Evolutionary conservation across 2,329 filamentous ascomycete species (phyloP).

Genomic region (Apiospora saccharicola): DNA sequence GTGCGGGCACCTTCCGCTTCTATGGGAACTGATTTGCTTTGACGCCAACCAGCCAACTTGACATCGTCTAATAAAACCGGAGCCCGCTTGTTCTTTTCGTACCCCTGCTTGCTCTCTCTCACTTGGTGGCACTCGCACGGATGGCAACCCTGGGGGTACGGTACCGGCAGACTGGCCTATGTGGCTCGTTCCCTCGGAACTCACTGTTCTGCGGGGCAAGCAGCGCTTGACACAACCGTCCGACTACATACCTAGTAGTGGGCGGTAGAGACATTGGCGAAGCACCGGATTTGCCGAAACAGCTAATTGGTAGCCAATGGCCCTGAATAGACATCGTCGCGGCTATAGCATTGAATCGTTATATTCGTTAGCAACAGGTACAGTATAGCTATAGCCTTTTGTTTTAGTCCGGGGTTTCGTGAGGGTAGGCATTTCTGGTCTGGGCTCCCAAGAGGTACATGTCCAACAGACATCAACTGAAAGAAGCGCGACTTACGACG

Average conservation of each 20-base stretch:
- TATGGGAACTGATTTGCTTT: conserved; percentile 19
- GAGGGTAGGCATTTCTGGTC: too few species aligned
- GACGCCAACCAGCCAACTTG: conserved; percentile 20
- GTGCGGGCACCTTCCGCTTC: conserved; percentile 19
- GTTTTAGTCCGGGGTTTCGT: too few species aligned
- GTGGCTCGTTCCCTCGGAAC: conserved; percentile 14
- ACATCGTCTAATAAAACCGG: conserved; percentile 21
- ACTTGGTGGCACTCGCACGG: conserved; percentile 9
- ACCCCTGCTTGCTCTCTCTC: neutral
- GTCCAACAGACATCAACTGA: neutral
- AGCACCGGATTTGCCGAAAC: too few species aligned
- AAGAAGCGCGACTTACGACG: conserved; percentile 15
- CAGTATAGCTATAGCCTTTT: too few species aligned
- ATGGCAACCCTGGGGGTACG: neutral
- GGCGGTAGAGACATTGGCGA: too few species aligned
- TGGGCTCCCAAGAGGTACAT: conserved; percentile 3
- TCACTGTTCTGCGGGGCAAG: conserved; percentile 14
- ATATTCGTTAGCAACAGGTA: too few species aligned
- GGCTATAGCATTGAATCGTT: too few species aligned
- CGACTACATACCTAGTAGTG: neutral
- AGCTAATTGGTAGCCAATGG: too few species aligned
- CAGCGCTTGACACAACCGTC: conserved; percentile 18
- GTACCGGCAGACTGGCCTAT: conserved; percentile 12
- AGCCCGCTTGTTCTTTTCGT: neutral
- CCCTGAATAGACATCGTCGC: too few species aligned